Base-by-base conservation (phyloP, 805 yeast species). In the Metschnikowia borealis region DNA sequence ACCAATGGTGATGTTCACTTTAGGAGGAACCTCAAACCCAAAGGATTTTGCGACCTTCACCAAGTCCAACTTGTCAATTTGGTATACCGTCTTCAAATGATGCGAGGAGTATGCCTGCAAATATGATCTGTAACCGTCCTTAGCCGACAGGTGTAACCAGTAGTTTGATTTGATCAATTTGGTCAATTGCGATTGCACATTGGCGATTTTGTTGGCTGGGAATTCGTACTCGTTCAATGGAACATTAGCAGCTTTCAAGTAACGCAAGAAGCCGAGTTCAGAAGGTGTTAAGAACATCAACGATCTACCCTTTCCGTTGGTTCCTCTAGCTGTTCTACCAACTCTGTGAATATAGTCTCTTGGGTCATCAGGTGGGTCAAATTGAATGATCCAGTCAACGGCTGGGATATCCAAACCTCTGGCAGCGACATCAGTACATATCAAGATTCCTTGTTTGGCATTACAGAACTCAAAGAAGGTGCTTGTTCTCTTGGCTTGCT, bases 301-400 rank as follows among this genome's bases (percentile, higher is more conserved):
- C 8, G 96, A 89, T 70, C 85, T 88, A 62, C 99, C 99, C 65
- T 84, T 85, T 50, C 96, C 98, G 44, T 80, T 65, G 20, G 85
- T 73, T 57, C 96, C 96, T 77, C 99, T 85, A 35, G 99, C 99
- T 26, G 99, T 94, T 78, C 99, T 85, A 58, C 99, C 99, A 35
- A 94, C 99, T 71, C 99, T 84, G 74, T 94, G 99, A 60, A 94
- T 94, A 69, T 94, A 94, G 72, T 94, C 98, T 74, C 98, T 84
- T 71, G 99, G 99, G 73, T 94, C 99, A 85, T 94, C 99, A 68
- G 99, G 99, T 49, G 99, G 99, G 69, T 94, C 99, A 65, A 89
- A 94, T 76, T 94, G 99, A 57, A 94, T 87, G 64, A 94, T 94
- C 99, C 99, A 94, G 74, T 95, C 99, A 49, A 94, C 99, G 29